phyloP scores from a whole-genome alignment of 169 alveolate species.

The Eimeria necatrix region DNA sequence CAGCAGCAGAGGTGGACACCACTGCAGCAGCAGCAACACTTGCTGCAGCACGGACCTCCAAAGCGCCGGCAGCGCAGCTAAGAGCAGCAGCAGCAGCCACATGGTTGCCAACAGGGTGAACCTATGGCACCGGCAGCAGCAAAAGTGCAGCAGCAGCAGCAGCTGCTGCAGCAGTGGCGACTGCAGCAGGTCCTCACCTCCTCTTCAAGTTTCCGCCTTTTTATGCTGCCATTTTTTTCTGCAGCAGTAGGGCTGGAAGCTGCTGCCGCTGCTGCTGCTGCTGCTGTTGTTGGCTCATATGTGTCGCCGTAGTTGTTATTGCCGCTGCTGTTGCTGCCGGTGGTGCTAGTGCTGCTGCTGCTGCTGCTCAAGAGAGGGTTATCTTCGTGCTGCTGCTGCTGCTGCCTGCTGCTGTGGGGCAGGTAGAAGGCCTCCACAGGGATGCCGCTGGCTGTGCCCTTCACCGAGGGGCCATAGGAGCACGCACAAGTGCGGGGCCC shows the following conservation, averaged over 20 bases:
- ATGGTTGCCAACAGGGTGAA: background rate
- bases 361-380: constrained; percentile 35
- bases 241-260: background rate
- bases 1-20: background rate
- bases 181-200: background rate
- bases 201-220: background rate
- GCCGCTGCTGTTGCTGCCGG: constrained; percentile 44
- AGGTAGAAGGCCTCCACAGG: constrained; percentile 46
- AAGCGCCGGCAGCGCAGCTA: background rate
- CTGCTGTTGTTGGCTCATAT: background rate
- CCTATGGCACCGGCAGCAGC: constrained; percentile 9
- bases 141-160: constrained; percentile 21
- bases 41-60: background rate
- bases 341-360: background rate
- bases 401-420: constrained; percentile 62
- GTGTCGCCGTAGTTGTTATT: background rate
- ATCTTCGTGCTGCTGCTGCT: background rate
- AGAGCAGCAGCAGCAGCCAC: constrained; percentile 1
- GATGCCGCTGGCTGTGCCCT: constrained; percentile 56
- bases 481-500: constrained; percentile 51
- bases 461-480: constrained; percentile 45
- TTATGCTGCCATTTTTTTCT: background rate
- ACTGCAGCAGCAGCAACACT: background rate
- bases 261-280: constrained; percentile 62
- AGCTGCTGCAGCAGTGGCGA: background rate